Evolutionary conservation across 805 yeast species (phyloP).

Genomic region (Candida ascalaphidarum): DNA sequence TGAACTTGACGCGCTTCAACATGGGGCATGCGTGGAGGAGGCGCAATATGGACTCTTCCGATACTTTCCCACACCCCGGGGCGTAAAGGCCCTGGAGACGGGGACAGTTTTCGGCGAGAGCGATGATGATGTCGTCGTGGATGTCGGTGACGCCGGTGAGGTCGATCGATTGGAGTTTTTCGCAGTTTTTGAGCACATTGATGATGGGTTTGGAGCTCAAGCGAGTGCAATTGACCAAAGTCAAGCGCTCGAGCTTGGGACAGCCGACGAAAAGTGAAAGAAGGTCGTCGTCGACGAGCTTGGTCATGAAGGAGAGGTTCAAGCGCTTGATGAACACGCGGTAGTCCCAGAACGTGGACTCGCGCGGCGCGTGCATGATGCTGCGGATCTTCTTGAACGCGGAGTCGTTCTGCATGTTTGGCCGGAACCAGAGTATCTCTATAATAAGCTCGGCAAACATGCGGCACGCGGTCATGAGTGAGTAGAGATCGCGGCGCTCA

Average conservation of each 20-base stretch:
- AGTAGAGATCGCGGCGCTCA: conserved; percentile 52
- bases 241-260: conserved; percentile 72
- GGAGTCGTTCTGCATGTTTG: conserved; percentile 47
- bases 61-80: conserved; percentile 69
- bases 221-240: conserved; percentile 71
- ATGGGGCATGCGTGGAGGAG: conserved; percentile 59
- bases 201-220: conserved; percentile 56
- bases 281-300: conserved; percentile 55
- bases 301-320: conserved; percentile 69
- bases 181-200: conserved; percentile 54
- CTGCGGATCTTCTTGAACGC: conserved; percentile 45
- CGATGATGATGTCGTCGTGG: conserved; percentile 58
- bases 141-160: conserved; percentile 65
- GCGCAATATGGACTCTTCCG: conserved; percentile 52
- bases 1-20: conserved; percentile 75
- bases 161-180: conserved; percentile 75
- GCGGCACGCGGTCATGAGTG: conserved; percentile 65
- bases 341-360: conserved; percentile 55
- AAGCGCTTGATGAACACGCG: conserved; percentile 66
- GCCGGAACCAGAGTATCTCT: conserved; percentile 83
- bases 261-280: conserved; percentile 59
- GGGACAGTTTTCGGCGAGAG: conserved; percentile 63
- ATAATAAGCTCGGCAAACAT: conserved; percentile 73
- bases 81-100: conserved; percentile 86
- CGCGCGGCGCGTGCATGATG: conserved; percentile 43